These are phyloP conservation scores for Penicillium waksmanii DNA, from an alignment of 495 filamentous ascomycete genomes.

Conservation along the genomic window DNA sequence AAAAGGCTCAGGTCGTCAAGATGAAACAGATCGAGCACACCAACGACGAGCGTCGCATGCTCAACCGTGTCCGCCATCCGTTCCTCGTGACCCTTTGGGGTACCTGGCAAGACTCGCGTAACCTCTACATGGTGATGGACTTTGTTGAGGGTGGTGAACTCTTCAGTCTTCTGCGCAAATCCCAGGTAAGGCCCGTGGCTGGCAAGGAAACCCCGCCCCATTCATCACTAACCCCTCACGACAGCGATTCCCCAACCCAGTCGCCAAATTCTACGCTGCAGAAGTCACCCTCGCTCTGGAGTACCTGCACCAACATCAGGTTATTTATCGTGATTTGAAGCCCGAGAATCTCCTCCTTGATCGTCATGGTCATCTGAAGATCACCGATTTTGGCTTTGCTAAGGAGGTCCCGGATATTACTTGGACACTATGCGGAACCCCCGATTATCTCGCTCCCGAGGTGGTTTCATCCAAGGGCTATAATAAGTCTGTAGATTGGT, in stretches of 20 bases:
- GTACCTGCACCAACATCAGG: constrained; percentile 91
- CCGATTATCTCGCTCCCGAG: constrained; percentile 97
- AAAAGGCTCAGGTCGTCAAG: constrained; percentile 98
- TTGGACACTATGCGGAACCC: constrained; percentile 97
- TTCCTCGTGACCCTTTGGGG: constrained; percentile 98
- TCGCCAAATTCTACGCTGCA: constrained; percentile 98
- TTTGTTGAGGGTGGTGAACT: constrained; percentile 99
- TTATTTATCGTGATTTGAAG: constrained; percentile 97
- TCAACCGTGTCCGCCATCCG: constrained; percentile 92
- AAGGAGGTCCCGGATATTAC: constrained; percentile 99
- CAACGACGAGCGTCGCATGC: constrained; percentile 94
- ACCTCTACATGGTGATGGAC: constrained; percentile 99
- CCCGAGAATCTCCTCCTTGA: constrained; percentile 95
- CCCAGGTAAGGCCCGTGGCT: constrained; percentile 69
- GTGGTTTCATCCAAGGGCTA: constrained; percentile 97
- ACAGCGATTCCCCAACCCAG: constrained; percentile 97
- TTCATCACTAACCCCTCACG: neutral
- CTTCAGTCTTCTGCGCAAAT: constrained; percentile 93
- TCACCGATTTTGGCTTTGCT: constrained; percentile 98
- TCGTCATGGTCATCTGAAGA: constrained; percentile 95
- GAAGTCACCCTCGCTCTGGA: constrained; percentile 95
- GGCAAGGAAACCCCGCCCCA: constrained; percentile 2
- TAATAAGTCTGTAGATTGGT: constrained; percentile 99
- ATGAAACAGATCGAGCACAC: constrained; percentile 99
- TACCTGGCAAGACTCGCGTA: constrained; percentile 92